Conservation (phyloP, 1,139 yeast species). For the Meyerozyma athensensis region DNA sequence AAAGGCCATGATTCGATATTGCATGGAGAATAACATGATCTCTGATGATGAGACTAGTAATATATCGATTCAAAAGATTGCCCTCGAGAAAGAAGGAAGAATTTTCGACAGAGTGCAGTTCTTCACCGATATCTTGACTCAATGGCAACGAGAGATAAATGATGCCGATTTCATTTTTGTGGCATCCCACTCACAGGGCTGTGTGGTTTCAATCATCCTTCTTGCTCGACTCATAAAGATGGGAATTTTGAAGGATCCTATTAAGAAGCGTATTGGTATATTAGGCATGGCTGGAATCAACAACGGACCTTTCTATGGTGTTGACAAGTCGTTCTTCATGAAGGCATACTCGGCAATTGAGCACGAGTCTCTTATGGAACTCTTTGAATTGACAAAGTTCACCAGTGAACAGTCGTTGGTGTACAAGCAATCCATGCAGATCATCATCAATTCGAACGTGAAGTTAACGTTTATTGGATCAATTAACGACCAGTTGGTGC, state of each 20-base stretch:
- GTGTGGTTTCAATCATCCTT: slow-evolving; percentile 82
- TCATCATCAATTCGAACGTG: slow-evolving; percentile 63
- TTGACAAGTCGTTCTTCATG: slow-evolving; percentile 76
- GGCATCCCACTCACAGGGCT: slow-evolving; percentile 94
- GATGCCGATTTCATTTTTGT: slow-evolving; percentile 81
- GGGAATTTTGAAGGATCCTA: slow-evolving; percentile 54
- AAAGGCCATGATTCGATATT: slow-evolving; percentile 68
- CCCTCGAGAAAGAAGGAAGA: slow-evolving; percentile 89
- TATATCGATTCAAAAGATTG: slow-evolving; percentile 79
- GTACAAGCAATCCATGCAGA: slow-evolving; percentile 62
- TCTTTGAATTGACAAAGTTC: slow-evolving; percentile 81
- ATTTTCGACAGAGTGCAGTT: slow-evolving; percentile 80
- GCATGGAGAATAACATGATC: slow-evolving; percentile 49
- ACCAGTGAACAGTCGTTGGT: slow-evolving; percentile 67
- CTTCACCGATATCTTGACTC: slow-evolving; percentile 65
- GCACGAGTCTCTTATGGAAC: slow-evolving; percentile 75
- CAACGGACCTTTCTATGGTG: slow-evolving; percentile 89
- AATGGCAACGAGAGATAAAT: slow-evolving; percentile 66
- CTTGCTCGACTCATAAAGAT: slow-evolving; percentile 66
- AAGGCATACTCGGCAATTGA: slow-evolving; percentile 89
- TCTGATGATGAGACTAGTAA: slow-evolving; percentile 32
- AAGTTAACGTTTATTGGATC: slow-evolving; percentile 82
- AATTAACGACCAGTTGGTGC: slow-evolving; percentile 87
- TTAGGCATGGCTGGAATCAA: slow-evolving; percentile 95
- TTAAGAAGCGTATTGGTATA: slow-evolving; percentile 57